Base-by-base conservation (phyloP, 2,329 filamentous ascomycete species). In the Colletotrichum sansevieriae region DNA sequence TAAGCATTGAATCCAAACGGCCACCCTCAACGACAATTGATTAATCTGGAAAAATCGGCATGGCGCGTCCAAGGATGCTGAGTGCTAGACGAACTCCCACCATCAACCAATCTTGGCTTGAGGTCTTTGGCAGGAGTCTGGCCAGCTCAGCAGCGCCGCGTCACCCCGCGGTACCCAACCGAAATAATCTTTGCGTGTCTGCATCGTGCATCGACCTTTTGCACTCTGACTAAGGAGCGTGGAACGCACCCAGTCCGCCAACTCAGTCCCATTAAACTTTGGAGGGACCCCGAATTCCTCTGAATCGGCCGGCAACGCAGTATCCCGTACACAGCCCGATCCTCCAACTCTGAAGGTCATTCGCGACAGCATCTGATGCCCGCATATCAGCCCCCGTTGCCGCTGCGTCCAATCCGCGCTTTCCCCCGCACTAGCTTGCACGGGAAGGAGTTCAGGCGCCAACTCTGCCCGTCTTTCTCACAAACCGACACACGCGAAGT, bases 391-490 rank as follows among this genome's bases (percentile, higher is more conserved):
- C 22, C 55, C 43, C 63, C 51, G 22, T 29, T 12, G 43, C 43
- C 44, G 33, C 35, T 29, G 2, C 49, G 25, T 57, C 64, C 51
- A 67, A 67, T 63, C 33, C 59, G 35, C 64, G 58, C 25, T n/a
- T 10, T 25, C 57, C 55, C 58, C 58, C 18, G 33, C 41, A 5
- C 41, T 20, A 43, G 49, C 41, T 6, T 43, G 22, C 20, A 29
- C 49, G 15, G 44, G 46, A 51, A 10, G 49, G 25, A 66, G 63
- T 63, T 66, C 58, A 56, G 63, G 47, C 51, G 39, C 12, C 51
- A 67, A 67, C 64, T 67, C 25, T 63, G 64, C 43, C 35, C 43
- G 12, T 57, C 52, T 51, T 54, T 44, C 43, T 44, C 25, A 22
- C 51, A 39, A 37, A n/a, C 56, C 12, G 39, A 15, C 18, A 46